Conservation (phyloP, 805 yeast genomes). For the Starmerella cellae region DNA sequence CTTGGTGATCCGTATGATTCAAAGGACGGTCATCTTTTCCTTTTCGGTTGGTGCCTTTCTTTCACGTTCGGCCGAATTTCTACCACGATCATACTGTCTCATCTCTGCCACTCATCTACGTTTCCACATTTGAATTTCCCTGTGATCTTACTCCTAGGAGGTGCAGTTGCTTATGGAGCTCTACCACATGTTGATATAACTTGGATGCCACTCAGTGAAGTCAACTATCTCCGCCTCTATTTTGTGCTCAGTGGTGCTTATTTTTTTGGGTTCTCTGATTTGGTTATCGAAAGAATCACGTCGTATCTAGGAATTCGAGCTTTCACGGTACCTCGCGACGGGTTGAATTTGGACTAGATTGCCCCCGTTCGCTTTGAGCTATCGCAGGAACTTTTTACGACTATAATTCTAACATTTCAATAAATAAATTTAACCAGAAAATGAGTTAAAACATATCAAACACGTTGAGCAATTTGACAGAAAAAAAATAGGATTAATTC, state of each 20-base stretch:
- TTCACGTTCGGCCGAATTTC: slow-evolving; percentile 76
- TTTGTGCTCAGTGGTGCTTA: slow-evolving; percentile 55
- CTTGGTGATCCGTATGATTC: slow-evolving; percentile 19
- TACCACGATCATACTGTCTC: slow-evolving; percentile 53
- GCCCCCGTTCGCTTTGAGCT: no score
- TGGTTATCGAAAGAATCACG: slow-evolving; percentile 64
- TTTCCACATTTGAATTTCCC: slow-evolving; percentile 70
- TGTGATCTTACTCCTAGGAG: slow-evolving; percentile 33
- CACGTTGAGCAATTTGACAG: not conserved
- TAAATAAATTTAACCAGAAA: not conserved
- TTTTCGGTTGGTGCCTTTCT: slow-evolving; percentile 67
- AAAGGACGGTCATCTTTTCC: slow-evolving; percentile 38
- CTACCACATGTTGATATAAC: slow-evolving; percentile 42
- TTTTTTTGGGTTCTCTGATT: slow-evolving; percentile 54
- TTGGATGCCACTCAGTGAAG: slow-evolving; percentile 21
- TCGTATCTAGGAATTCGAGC: slow-evolving; percentile 79
- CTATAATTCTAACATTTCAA: no score
- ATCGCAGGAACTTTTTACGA: no score
- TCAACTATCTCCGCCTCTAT: slow-evolving; percentile 37
- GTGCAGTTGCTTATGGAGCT: slow-evolving; percentile 28
- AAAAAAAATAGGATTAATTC: not conserved
- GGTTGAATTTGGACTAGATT: not conserved
- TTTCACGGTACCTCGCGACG: slow-evolving; percentile 37
- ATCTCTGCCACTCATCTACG: slow-evolving; percentile 55
- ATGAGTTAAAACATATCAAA: not conserved